phyloP scores from a whole-genome alignment of 78 protist genomes.

The Dictyostelium brefeldianum region DNA sequence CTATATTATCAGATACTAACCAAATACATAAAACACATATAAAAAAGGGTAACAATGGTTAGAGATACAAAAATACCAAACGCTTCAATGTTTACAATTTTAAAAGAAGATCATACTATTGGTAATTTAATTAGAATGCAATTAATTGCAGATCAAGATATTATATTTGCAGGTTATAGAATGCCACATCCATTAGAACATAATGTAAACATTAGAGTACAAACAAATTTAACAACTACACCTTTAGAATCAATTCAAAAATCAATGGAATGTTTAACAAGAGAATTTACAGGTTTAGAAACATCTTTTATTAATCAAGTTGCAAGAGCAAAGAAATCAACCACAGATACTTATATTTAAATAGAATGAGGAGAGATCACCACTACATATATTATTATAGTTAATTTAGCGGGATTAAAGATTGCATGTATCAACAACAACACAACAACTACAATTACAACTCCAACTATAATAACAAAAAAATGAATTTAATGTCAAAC shows the following conservation, averaged over 20 bases:
- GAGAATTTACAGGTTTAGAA: slow-evolving; percentile 62
- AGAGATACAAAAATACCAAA: slow-evolving; percentile 84
- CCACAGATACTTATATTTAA: slow-evolving; percentile 37
- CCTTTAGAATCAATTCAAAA: slow-evolving; percentile 64
- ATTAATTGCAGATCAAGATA: slow-evolving; percentile 78
- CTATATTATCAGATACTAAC: no score
- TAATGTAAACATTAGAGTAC: slow-evolving; percentile 74
- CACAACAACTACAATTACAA: not conserved
- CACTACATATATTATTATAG: no score
- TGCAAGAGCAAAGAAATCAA: slow-evolving; percentile 26
- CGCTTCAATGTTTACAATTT: slow-evolving; percentile 69
- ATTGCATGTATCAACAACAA: not conserved
- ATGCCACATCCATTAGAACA: slow-evolving; percentile 92
- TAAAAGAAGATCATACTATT: slow-evolving; percentile 91
- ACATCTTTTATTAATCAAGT: slow-evolving; percentile 29
- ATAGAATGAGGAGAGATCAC: no score
- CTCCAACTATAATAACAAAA: not conserved
- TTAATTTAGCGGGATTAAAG: no score
- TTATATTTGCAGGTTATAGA: slow-evolving; percentile 88
- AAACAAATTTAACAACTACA: slow-evolving; percentile 57
- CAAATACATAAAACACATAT: not conserved
- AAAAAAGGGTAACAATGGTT: slow-evolving; percentile 64
- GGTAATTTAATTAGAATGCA: slow-evolving; percentile 92
- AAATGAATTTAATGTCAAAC: not conserved
- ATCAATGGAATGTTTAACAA: slow-evolving; percentile 54